Evolutionary conservation across 495 filamentous ascomycete genomes (phyloP).

Genomic region (Aspergillus diversus): DNA sequence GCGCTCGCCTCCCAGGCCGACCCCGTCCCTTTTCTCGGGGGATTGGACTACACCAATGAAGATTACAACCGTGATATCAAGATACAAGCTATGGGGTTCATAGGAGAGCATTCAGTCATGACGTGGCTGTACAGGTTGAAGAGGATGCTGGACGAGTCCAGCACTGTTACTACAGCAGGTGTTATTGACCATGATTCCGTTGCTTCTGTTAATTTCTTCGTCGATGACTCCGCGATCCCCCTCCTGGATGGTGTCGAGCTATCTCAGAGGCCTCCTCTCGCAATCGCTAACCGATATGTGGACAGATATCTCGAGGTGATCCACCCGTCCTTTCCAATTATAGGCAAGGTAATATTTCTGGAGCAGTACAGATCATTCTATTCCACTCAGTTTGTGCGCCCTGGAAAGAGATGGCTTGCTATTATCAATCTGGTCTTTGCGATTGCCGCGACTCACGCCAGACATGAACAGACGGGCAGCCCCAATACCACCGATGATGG

Average conservation of each 20-base stretch:
- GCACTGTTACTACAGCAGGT: slow-evolving; percentile 20
- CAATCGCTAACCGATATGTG: slow-evolving; percentile 56
- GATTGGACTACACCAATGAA: slow-evolving; percentile 58
- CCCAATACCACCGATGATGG: neutral
- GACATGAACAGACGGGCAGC: slow-evolving; percentile 30
- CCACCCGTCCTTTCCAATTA: slow-evolving; percentile 62
- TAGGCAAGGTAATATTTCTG: slow-evolving; percentile 50
- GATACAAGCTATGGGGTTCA: slow-evolving; percentile 56
- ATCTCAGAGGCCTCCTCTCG: slow-evolving; percentile 50
- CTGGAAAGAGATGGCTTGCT: slow-evolving; percentile 56
- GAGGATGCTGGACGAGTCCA: slow-evolving; percentile 38
- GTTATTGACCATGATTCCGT: slow-evolving; percentile 33
- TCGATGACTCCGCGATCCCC: slow-evolving; percentile 54
- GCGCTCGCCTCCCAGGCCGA: slow-evolving; percentile 20
- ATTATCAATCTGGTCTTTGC: slow-evolving; percentile 69
- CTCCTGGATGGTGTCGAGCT: slow-evolving; percentile 47
- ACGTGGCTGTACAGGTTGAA: slow-evolving; percentile 60
- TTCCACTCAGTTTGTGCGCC: slow-evolving; percentile 33
- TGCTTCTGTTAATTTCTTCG: slow-evolving; percentile 55
- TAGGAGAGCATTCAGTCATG: slow-evolving; percentile 66
- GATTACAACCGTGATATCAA: slow-evolving; percentile 59
- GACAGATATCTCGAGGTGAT: slow-evolving; percentile 58
- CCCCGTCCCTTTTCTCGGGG: slow-evolving; percentile 50
- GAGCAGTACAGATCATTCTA: slow-evolving; percentile 47
- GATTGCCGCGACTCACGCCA: slow-evolving; percentile 56